These are phyloP conservation scores for Suillus subaureus DNA, from an alignment of 768 basidiomycete species.

Conservation along the genomic window DNA sequence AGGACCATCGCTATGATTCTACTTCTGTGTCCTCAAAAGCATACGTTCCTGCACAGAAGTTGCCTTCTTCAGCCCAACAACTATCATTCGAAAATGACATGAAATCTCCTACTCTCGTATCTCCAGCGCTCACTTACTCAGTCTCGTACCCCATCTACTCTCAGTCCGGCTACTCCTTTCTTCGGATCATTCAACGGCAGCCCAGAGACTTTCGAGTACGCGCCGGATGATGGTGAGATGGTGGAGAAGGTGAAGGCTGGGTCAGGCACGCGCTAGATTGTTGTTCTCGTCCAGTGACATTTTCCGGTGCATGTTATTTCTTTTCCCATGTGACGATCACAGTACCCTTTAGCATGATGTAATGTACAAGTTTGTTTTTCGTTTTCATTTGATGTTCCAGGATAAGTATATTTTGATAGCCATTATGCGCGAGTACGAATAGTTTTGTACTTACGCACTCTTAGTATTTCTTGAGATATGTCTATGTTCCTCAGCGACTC, in stretches of 20 bases:
- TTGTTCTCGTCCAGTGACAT: background rate
- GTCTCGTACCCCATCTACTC: conserved; percentile 62
- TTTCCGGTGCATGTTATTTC: background rate
- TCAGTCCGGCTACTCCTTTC: conserved; percentile 74
- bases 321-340: background rate
- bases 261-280: conserved; percentile 9
- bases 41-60: conserved; percentile 16
- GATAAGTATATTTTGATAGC: conserved; percentile 1
- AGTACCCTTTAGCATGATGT: conserved; percentile 5
- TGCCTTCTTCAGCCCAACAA: conserved; percentile 18
- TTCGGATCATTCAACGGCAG: conserved; percentile 50
- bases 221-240: conserved; percentile 22
- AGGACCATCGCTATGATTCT: conserved; percentile 13
- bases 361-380: background rate
- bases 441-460: conserved; percentile 1
- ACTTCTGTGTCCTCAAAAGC: conserved; percentile 14
- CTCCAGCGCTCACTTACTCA: conserved; percentile 71
- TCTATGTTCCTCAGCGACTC: background rate
- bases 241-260: conserved; percentile 30
- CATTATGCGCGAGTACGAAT: conserved; percentile 1
- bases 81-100: conserved; percentile 29
- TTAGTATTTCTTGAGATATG: conserved; percentile 6
- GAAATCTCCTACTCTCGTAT: conserved; percentile 57
- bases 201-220: conserved; percentile 34
- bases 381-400: background rate